These are phyloP conservation scores for Lachnellula subtilissima DNA, from an alignment of 2,329 filamentous ascomycete genomes.

Conservation along the genomic window DNA sequence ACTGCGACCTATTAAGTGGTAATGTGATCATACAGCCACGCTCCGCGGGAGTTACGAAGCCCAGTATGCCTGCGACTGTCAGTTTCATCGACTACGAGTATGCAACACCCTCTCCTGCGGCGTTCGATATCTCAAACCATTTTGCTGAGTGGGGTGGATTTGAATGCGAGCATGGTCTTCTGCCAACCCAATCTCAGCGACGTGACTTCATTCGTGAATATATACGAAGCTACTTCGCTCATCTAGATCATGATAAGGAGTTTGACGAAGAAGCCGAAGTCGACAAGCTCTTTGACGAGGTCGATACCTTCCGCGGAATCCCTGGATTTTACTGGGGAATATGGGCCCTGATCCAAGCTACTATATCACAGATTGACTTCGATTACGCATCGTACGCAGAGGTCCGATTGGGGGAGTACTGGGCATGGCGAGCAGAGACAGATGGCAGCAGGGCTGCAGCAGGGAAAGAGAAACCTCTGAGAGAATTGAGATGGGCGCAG, in stretches of 20 bases:
- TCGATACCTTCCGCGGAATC: constrained; percentile 82
- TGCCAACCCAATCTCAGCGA: constrained; percentile 74
- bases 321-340: constrained; percentile 92
- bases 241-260: constrained; percentile 38
- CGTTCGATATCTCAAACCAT: constrained; percentile 96
- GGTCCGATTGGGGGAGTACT: constrained; percentile 81
- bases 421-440: constrained; percentile 76
- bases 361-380: constrained; percentile 92
- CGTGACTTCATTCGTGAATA: constrained; percentile 81
- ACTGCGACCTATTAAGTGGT: constrained; percentile 92
- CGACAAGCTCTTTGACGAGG: constrained; percentile 67
- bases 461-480: constrained; percentile 59
- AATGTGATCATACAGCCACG: constrained; percentile 82
- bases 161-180: constrained; percentile 80
- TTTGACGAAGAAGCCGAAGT: constrained; percentile 57
- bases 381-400: constrained; percentile 93
- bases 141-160: constrained; percentile 98
- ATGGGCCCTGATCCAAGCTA: constrained; percentile 92
- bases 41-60: constrained; percentile 28
- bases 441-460: constrained; percentile 54
- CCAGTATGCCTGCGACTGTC: constrained; percentile 47
- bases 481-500: constrained; percentile 70
- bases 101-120: constrained; percentile 85
- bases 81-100: constrained; percentile 99
- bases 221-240: constrained; percentile 64